These are phyloP conservation scores for Fusarium sp. DNA, from an alignment of 2,329 filamentous ascomycete genomes.

Conservation along the genomic window DNA sequence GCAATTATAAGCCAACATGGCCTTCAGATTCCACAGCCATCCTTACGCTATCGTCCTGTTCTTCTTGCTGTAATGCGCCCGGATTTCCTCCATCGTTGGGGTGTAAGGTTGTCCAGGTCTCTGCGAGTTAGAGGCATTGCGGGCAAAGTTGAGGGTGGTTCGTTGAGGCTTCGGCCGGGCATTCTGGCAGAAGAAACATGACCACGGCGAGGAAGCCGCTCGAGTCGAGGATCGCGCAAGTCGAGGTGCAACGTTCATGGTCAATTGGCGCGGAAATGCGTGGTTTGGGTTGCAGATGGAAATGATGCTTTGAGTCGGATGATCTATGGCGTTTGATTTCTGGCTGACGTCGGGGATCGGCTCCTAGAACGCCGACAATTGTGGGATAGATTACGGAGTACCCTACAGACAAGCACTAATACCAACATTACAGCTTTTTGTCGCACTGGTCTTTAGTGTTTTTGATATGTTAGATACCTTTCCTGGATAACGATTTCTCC, in stretches of 20 bases:
- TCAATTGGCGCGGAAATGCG: constrained; percentile 37
- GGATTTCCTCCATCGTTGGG: constrained; percentile 72
- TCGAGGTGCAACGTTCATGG: constrained; percentile 59
- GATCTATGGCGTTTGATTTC: constrained; percentile 49
- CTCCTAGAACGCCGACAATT: constrained; percentile 30
- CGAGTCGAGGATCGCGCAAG: constrained; percentile 52
- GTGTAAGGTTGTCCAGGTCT: constrained; percentile 46
- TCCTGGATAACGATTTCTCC: too few species aligned
- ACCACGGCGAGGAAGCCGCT: constrained; percentile 50
- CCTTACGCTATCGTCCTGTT: constrained; percentile 70
- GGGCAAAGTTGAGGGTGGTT: constrained; percentile 45
- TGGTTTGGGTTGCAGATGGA: constrained; percentile 22
- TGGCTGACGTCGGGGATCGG: constrained; percentile 47
- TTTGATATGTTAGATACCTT: not conserved
- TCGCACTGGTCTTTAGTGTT: not conserved
- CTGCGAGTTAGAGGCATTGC: constrained; percentile 52
- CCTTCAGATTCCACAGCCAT: not conserved
- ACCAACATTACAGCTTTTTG: constrained; percentile 8
- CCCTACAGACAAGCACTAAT: constrained; percentile 3
- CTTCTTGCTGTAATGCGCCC: constrained; percentile 73
- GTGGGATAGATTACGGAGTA: not conserved
- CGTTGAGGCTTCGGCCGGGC: constrained; percentile 49
- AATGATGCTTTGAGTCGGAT: constrained; percentile 40
- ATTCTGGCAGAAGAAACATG: constrained; percentile 56
- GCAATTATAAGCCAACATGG: constrained; percentile 34